phyloP scores from a whole-genome alignment of 129 eudicot genomes.

The Escallonia rubra region DNA sequence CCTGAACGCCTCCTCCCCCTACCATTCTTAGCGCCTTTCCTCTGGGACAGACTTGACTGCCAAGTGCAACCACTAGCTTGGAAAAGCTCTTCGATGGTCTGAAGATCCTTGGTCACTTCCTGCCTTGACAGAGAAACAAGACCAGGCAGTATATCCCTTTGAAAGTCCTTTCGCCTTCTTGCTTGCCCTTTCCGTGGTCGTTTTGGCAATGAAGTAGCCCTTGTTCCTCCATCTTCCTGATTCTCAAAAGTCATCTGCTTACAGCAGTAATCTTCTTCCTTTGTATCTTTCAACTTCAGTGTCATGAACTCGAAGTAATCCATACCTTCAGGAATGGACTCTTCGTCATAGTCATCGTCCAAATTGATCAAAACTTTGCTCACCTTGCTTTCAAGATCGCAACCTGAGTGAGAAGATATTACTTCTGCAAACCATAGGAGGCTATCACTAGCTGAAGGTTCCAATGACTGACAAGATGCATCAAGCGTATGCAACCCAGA shows the following conservation, averaged over 20 bases:
- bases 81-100: constrained; percentile 58
- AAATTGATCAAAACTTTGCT: constrained; percentile 10
- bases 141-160: constrained; percentile 64
- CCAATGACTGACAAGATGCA: constrained; percentile 12
- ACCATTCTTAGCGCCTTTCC: constrained; percentile 42
- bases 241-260: constrained; percentile 20
- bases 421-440: constrained; percentile 64
- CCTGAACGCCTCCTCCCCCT: constrained; percentile 41
- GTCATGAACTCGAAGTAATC: constrained; percentile 84
- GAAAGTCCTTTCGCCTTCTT: constrained; percentile 64
- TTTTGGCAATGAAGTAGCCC: constrained; percentile 12
- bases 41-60: constrained; percentile 44
- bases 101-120: constrained; percentile 58
- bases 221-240: constrained; percentile 20
- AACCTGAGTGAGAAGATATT: constrained; percentile 25
- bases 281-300: constrained; percentile 42
- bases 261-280: constrained; percentile 20
- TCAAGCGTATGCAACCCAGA: constrained; percentile 5
- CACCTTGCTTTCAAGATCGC: neutral
- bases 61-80: constrained; percentile 38
- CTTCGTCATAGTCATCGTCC: constrained; percentile 15
- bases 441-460: constrained; percentile 23
- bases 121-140: constrained; percentile 44
- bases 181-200: constrained; percentile 49
- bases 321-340: constrained; percentile 48